Evolutionary conservation across 805 yeast genomes (phyloP).

Genomic region (Teunomyces aglyptinius): DNA sequence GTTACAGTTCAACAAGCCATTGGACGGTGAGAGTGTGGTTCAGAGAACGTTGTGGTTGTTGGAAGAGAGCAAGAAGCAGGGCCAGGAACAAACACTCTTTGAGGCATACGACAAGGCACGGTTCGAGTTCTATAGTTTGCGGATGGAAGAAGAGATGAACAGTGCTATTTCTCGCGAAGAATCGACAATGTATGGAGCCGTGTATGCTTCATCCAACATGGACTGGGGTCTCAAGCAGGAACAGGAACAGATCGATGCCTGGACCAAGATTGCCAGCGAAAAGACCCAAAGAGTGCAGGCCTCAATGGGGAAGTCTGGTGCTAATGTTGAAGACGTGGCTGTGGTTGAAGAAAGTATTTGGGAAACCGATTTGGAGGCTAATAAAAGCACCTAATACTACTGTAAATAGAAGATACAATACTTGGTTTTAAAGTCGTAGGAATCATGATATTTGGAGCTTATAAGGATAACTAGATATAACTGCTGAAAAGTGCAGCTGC

Average conservation of each 20-base stretch:
- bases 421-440: too few species aligned
- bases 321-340: constrained; percentile 11
- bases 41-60: constrained; percentile 44
- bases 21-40: constrained; percentile 77
- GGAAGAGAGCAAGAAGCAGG: constrained; percentile 16
- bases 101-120: constrained; percentile 85
- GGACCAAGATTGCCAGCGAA: constrained; percentile 70
- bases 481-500: too few species aligned
- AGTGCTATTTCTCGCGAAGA: constrained; percentile 76
- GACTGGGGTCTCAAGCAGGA: constrained; percentile 72
- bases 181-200: constrained; percentile 79
- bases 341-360: constrained; percentile 22
- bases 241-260: constrained; percentile 63
- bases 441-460: too few species aligned
- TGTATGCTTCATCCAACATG: constrained; percentile 58
- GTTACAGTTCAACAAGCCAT: constrained; percentile 65
- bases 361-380: constrained; percentile 17
- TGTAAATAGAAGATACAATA: too few species aligned
- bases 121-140: constrained; percentile 80
- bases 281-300: constrained; percentile 58
- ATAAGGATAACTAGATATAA: too few species aligned
- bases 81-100: constrained; percentile 31
- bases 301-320: constrained; percentile 21
- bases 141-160: constrained; percentile 83
- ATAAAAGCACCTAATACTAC: neutral